Conservation (phyloP, 2,329 filamentous ascomycete species). For the Purpureocillium takamizusanense region DNA sequence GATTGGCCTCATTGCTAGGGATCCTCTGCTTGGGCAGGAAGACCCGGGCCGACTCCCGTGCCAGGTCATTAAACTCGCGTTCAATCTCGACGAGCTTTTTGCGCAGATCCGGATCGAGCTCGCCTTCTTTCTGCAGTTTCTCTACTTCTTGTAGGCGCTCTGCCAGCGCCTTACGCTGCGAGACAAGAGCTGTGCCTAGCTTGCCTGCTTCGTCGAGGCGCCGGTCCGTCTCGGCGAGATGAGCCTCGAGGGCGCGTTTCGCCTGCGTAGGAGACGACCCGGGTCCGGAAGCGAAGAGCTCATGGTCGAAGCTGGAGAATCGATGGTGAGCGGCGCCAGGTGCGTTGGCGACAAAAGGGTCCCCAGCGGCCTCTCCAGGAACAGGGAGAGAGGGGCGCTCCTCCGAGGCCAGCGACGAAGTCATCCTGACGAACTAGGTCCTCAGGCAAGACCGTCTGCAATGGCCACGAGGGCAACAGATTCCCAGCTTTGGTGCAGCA, state of each 20-base stretch:
- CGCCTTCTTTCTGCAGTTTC: constrained; percentile 62
- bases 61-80: constrained; percentile 90
- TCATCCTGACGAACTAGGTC: constrained; percentile 22
- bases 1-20: constrained; percentile 54
- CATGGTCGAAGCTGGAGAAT: constrained; percentile 75
- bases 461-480: constrained; percentile 11
- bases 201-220: constrained; percentile 86
- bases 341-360: constrained; percentile 48
- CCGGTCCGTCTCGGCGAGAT: constrained; percentile 85
- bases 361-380: constrained; percentile 28
- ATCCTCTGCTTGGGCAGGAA: constrained; percentile 80
- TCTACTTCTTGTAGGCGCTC: constrained; percentile 81
- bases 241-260: constrained; percentile 80
- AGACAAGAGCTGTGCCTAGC: constrained; percentile 76
- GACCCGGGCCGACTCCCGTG: constrained; percentile 78
- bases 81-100: constrained; percentile 80
- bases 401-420: constrained; percentile 32
- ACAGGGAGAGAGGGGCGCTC: constrained; percentile 29
- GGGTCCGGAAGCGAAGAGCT: constrained; percentile 71
- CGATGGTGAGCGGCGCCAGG: constrained; percentile 48
- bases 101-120: constrained; percentile 75
- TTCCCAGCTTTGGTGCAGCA: too few species aligned
- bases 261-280: constrained; percentile 73
- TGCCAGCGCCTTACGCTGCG: constrained; percentile 75
- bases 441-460: constrained; percentile 14